These are phyloP conservation scores for Sugiyamaella chiloensis DNA, from an alignment of 805 yeast genomes.

Conservation along the genomic window DNA sequence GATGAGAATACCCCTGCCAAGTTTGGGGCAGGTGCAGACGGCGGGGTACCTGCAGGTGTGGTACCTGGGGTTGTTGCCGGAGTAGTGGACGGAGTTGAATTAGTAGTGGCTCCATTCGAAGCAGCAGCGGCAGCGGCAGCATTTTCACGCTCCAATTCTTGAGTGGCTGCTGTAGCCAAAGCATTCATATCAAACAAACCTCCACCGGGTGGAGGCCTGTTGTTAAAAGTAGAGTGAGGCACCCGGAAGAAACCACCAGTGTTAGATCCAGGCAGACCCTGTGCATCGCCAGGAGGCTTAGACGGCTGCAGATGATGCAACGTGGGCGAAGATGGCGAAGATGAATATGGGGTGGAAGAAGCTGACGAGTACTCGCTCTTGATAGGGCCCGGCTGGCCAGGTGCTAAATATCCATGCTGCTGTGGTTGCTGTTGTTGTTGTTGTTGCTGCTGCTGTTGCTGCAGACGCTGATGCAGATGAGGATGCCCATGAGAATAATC, in stretches of 20 bases:
- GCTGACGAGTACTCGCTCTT: conserved; percentile 25
- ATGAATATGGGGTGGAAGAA: conserved; percentile 24
- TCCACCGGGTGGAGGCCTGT: conserved; percentile 13
- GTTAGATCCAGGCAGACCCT: conserved; percentile 2
- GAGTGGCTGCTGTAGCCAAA: conserved; percentile 44
- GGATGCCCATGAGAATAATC: not conserved
- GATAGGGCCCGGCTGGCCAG: conserved; percentile 6
- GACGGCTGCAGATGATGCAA: conserved; percentile 17
- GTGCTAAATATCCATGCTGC: conserved; percentile 11
- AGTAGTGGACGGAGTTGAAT: not conserved
- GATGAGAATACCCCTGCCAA: conserved; percentile 10
- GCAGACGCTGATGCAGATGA: conserved; percentile 4
- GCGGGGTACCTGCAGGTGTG: conserved; percentile 9
- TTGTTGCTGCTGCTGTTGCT: conserved; percentile 3
- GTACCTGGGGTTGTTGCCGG: conserved; percentile 3
- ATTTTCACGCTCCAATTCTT: conserved; percentile 40
- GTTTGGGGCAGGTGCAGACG: conserved; percentile 16
- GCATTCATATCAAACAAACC: conserved; percentile 39
- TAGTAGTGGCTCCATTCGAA: conserved; percentile 5
- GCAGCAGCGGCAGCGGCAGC: conserved; percentile 17
- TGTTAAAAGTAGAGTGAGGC: conserved; percentile 22
- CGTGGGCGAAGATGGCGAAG: conserved; percentile 27
- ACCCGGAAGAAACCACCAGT: conserved; percentile 24
- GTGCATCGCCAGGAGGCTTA: not conserved
- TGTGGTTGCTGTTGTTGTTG: conserved; percentile 8